Evolutionary conservation across 768 basidiomycete genomes (phyloP).

Genomic region (Lentinula raphanica): DNA sequence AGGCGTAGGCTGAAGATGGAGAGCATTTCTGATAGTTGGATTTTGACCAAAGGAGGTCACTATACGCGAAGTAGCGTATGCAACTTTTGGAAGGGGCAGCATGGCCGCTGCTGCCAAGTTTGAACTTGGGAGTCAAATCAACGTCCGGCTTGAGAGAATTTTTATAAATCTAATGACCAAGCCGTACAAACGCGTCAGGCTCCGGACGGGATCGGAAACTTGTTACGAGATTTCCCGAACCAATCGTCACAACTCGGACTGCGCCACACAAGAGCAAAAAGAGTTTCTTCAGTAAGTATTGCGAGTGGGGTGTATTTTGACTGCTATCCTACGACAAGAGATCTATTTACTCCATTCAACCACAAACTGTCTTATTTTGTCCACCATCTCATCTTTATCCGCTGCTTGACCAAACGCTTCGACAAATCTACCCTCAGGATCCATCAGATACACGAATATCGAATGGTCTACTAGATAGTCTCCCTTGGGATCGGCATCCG

Average conservation of each 20-base stretch:
- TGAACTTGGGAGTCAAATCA: background rate
- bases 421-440: slow-evolving; percentile 88
- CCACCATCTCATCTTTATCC: slow-evolving; percentile 60
- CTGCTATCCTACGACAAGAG: background rate
- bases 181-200: background rate
- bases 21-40: slow-evolving; percentile 69
- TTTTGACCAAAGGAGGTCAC: slow-evolving; percentile 70
- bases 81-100: slow-evolving; percentile 67
- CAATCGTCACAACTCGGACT: background rate
- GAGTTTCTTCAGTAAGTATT: background rate
- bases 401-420: slow-evolving; percentile 93
- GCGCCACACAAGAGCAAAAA: background rate
- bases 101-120: slow-evolving; percentile 33
- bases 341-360: slow-evolving; percentile 27
- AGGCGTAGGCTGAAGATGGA: slow-evolving; percentile 58
- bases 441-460: slow-evolving; percentile 98
- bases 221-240: background rate
- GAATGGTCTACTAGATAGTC: slow-evolving; percentile 98
- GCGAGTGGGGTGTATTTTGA: background rate
- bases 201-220: background rate
- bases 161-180: background rate
- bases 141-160: background rate
- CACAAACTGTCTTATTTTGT: slow-evolving; percentile 50
- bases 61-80: slow-evolving; percentile 71
- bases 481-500: slow-evolving; percentile 76